Evolutionary conservation across 768 basidiomycete species (phyloP), one percentile per base, ranked within the genome.

Genomic region (Pholiota microspora): DNA sequence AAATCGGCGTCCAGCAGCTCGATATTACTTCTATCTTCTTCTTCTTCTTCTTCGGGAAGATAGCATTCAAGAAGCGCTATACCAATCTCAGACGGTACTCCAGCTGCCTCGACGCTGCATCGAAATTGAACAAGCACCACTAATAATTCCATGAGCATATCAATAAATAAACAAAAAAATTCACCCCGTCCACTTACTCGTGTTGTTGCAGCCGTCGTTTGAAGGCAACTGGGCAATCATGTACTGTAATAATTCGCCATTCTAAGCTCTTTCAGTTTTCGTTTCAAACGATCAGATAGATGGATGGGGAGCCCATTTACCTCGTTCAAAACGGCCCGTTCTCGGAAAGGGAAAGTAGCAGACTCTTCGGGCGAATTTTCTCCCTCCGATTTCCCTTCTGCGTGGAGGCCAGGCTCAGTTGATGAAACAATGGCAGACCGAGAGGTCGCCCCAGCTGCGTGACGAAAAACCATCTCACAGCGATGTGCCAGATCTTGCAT

Each of bases 1-100:
- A 92, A 92, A 52, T 89, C 86, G 38, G 73, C 78, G 62, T 86
- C 85, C 65, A 90, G 66, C 42, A 89, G 61, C 55, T 84, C 77
- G 62, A 84, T 67, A 60, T 75, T 72, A 51, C 55, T 64, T 59
- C 61, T 60, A 42, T 59, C 71, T 56, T 69, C 73, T 67, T 73
- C 66, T 67, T 73, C 66, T 59, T 63, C 67, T 70, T 73, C 76
- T 66, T 65, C 70, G 54, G 64, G 73, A 62, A 81, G 67, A 66
- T 70, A 70, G 71, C 82, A 83, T 66, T 84, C 80, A 42, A 86
- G 72, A 68, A 86, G 65, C 59, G 72, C 78, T 58, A 85, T 68
- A 45, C 73, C 71, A 63, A 85, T 72, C 58, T 74, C 69, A 62
- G 70, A 68, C 55, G 73, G 73, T 58, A 66, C 47, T 51, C 67